Conservation (phyloP, 805 yeast genomes). For the Pichia membranifaciens region DNA sequence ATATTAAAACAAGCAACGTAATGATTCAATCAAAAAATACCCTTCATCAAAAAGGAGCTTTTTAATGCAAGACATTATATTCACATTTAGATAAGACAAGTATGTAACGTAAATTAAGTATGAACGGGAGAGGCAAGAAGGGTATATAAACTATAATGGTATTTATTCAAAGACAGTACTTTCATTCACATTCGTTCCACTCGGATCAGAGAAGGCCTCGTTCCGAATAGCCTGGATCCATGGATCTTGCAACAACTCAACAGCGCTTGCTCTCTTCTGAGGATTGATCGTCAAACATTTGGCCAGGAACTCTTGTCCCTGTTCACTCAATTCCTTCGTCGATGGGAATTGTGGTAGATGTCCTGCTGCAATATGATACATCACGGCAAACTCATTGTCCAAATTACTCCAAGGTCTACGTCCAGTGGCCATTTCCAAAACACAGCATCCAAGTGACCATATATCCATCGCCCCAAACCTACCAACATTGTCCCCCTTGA, state of each 20-base stretch:
- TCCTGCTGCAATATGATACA: constrained; percentile 97
- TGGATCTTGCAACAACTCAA: constrained; percentile 79
- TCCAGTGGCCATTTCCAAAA: constrained; percentile 95
- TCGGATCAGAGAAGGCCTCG: constrained; percentile 54
- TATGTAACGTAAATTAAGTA: too few relatives aligned
- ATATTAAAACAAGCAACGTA: background rate
- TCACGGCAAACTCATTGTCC: constrained; percentile 97
- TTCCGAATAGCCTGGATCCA: constrained; percentile 76
- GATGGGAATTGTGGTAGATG: constrained; percentile 83
- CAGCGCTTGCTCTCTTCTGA: constrained; percentile 70
- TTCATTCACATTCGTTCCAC: constrained; percentile 1
- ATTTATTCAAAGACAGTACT: constrained; percentile 6
- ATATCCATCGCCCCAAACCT: constrained; percentile 71
- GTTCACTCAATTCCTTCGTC: constrained; percentile 66
- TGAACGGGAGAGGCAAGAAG: background rate
- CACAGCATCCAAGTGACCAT: constrained; percentile 97
- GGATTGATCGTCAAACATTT: constrained; percentile 83
- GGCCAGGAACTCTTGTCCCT: constrained; percentile 65
- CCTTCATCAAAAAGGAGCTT: too few relatives aligned
- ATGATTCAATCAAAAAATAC: background rate
- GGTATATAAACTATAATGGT: background rate
- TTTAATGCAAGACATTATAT: too few relatives aligned
- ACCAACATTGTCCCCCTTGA: constrained; percentile 65
- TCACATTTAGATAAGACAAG: too few relatives aligned
- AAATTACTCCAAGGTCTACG: constrained; percentile 93